phyloP scores from a whole-genome alignment of 345 rosid genomes.

The Clarkia xantiana region DNA sequence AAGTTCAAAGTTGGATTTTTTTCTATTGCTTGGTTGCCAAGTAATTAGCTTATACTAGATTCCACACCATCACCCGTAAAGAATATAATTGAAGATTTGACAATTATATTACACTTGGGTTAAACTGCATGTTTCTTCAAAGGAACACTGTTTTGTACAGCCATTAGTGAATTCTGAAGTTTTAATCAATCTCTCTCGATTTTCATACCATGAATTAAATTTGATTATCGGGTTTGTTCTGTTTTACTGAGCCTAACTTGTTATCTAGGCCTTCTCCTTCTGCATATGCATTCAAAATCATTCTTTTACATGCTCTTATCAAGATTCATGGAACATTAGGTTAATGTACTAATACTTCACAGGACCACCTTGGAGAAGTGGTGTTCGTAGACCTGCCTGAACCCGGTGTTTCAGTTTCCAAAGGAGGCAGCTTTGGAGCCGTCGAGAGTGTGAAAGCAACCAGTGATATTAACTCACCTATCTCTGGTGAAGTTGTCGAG shows the following conservation, averaged over 20 bases:
- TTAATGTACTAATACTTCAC: background rate
- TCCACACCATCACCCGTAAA: no score
- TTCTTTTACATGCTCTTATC: background rate
- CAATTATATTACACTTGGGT: background rate
- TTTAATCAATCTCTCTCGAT: no score
- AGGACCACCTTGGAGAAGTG: slow-evolving; percentile 93
- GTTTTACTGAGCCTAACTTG: background rate
- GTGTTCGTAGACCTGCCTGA: slow-evolving; percentile 91
- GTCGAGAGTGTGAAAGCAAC: slow-evolving; percentile 96
- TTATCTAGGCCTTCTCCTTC: no score
- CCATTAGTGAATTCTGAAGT: no score
- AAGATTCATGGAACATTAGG: background rate
- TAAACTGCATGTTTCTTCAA: no score
- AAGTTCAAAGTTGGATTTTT: no score
- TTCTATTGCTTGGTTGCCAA: no score
- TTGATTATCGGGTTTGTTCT: background rate
- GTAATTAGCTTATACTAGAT: no score
- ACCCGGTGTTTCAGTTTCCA: slow-evolving; percentile 27
- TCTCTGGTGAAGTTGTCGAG: slow-evolving; percentile 76
- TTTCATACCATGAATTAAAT: no score
- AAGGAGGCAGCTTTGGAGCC: slow-evolving; percentile 67
- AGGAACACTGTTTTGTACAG: no score
- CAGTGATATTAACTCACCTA: slow-evolving; percentile 78
- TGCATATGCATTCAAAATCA: no score
- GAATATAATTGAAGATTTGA: no score